phyloP scores from a whole-genome alignment of 2,329 filamentous ascomycete genomes.

The Colletotrichum agaves region DNA sequence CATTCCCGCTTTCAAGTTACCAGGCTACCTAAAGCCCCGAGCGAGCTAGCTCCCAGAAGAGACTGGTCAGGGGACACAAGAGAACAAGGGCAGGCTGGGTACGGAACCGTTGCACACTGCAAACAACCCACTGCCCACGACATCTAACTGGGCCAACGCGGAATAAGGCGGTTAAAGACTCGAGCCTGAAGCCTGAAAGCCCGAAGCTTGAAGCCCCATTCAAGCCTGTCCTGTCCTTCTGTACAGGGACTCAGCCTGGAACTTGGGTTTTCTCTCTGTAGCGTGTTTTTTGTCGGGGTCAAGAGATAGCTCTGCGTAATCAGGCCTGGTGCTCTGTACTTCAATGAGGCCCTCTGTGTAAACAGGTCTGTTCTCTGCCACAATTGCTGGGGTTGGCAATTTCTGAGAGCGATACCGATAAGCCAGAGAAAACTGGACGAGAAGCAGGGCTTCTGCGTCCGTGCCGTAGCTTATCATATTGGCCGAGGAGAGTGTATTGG shows the following conservation, averaged over 20 bases:
- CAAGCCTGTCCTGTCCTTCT: neutral
- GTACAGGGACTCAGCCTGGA: neutral
- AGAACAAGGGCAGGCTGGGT: constrained; percentile 32
- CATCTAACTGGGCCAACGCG: constrained; percentile 8
- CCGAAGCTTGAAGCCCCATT: neutral
- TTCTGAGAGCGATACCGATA: constrained; percentile 20
- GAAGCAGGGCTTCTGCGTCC: constrained; percentile 14
- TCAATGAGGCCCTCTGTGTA: constrained; percentile 14
- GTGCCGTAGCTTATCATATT: constrained; percentile 30
- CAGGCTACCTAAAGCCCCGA: constrained; percentile 8
- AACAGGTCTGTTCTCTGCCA: constrained; percentile 24
- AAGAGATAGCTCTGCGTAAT: constrained; percentile 10
- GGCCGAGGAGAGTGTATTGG: constrained; percentile 34
- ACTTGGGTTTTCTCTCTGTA: too few relatives aligned
- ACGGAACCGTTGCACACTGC: constrained; percentile 30
- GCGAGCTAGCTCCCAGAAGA: constrained; percentile 23
- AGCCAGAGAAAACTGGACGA: neutral
- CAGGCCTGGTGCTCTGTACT: neutral
- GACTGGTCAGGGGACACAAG: constrained; percentile 28
- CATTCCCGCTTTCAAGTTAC: constrained; percentile 25
- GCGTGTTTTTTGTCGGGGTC: neutral
- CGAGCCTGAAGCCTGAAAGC: constrained; percentile 7
- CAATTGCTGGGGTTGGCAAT: constrained; percentile 18
- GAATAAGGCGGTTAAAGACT: constrained; percentile 26
- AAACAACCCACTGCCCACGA: constrained; percentile 9